Conservation (phyloP, 1,139 yeast genomes). For the Yamadazyma kanchanaburiensis region DNA sequence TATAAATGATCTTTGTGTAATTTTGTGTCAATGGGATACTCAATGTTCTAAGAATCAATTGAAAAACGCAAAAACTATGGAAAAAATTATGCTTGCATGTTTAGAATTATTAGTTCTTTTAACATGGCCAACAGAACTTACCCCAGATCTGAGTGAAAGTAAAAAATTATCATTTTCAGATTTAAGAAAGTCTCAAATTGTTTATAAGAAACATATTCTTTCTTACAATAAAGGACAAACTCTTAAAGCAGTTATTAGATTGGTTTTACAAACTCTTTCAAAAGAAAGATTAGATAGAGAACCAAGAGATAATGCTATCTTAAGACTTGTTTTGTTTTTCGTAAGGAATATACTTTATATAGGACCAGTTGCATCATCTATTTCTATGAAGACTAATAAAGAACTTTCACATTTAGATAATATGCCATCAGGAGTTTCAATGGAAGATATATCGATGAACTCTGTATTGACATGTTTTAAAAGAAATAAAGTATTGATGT, state of each 20-base stretch:
- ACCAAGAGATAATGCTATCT: slow-evolving; percentile 67
- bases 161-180: slow-evolving; percentile 59
- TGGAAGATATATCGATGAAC: slow-evolving; percentile 68
- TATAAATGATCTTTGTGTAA: slow-evolving; percentile 67
- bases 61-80: slow-evolving; percentile 37
- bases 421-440: slow-evolving; percentile 51
- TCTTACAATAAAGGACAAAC: slow-evolving; percentile 57
- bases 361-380: slow-evolving; percentile 60
- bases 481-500: slow-evolving; percentile 67
- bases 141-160: slow-evolving; percentile 47
- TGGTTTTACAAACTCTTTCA: slow-evolving; percentile 67
- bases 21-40: slow-evolving; percentile 73
- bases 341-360: slow-evolving; percentile 74
- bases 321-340: slow-evolving; percentile 69
- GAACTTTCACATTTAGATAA: slow-evolving; percentile 27
- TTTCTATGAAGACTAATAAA: slow-evolving; percentile 27
- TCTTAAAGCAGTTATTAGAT: slow-evolving; percentile 64
- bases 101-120: slow-evolving; percentile 79
- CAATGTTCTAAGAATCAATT: slow-evolving; percentile 22
- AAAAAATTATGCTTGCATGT: slow-evolving; percentile 64
- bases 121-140: slow-evolving; percentile 73
- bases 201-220: slow-evolving; percentile 69
- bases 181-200: slow-evolving; percentile 61
- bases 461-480: slow-evolving; percentile 56
- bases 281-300: slow-evolving; percentile 56